Base-by-base conservation (phyloP, 1,139 yeast genomes). In the Debaryomyces singareniensis region DNA sequence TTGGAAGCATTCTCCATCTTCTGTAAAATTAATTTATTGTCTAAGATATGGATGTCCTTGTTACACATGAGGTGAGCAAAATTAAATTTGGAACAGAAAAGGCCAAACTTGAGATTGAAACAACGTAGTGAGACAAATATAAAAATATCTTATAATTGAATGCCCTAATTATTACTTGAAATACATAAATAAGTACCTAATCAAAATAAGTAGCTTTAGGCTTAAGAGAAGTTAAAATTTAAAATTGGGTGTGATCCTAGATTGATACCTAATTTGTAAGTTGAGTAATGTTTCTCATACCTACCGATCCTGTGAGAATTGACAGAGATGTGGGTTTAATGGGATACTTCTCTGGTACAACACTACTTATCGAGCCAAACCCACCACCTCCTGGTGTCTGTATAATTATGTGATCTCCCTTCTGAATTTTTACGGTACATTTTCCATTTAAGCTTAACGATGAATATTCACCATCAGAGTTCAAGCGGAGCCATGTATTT, bases 331-430 rank as follows among this genome's bases (percentile, higher is more conserved):
- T 18, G n/a, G 7, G 7, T 18, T 18, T 18, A 5, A 26, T 13
- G 16, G 28, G 28, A 16, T 18, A 18, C 9, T 7, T 7, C n/a
- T 7, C 9, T 18, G 9, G 7, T 7, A 7, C n/a, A 18, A 18
- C 21, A 18, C n/a, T 7, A n/a, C n/a, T 18, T 18, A n/a, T 7
- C n/a, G 21, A 18, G 13, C 73, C 73, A 47, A 47, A 68, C 3
- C 72, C 73, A n/a, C 73, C 73, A 11, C 73, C 73, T 14, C 73
- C 73, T 1, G 73, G 73, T 0, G 73, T 63, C 49, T 46, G 43
- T 21, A 68, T 65, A 2, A 62, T 45, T 4, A 68, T 53, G 33
- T 71, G 48, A 35, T 68, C 73, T 5, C 73, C 73, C 30, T 55
- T 57, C 3, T 40, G 39, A 7, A 64, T 60, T 33, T 45, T 53